phyloP scores from a whole-genome alignment of 1,284 basidiomycete species.

The Afroboletus lepidellus region DNA sequence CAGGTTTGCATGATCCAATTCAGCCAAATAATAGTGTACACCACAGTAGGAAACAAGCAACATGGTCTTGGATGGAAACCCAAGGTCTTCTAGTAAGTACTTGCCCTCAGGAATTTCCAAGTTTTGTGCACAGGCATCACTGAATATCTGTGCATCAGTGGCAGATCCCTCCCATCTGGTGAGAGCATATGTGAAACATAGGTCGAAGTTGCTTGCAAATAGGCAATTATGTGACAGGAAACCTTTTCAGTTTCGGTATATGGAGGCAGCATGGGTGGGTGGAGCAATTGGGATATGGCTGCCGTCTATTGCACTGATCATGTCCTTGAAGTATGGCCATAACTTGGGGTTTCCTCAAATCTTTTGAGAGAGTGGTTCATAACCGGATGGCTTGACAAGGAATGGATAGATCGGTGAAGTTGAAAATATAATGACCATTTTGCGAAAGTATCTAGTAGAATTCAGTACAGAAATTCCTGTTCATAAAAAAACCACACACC shows the following conservation, averaged over 20 bases:
- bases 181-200: neutral
- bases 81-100: neutral
- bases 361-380: neutral
- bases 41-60: neutral
- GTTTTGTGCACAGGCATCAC: neutral
- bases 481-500: no score
- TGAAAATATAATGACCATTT: neutral
- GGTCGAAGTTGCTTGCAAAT: neutral
- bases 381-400: no score
- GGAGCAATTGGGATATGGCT: neutral
- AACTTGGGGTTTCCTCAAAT: neutral
- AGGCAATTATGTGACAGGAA: neutral
- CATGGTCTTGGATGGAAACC: no score
- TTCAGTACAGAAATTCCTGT: no score
- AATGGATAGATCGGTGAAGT: neutral
- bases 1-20: neutral
- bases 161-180: neutral
- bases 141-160: neutral
- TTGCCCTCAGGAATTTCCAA: neutral
- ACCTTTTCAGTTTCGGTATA: neutral
- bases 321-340: neutral
- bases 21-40: neutral
- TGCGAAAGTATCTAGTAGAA: neutral
- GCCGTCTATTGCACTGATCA: neutral
- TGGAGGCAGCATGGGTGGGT: fast-evolving